A percentile compares a stretch with the other conserved stretches of the same genome.
Conservation (phyloP, 176 grass and related monocot genomes). For the Guadua angustifolia region DNA sequence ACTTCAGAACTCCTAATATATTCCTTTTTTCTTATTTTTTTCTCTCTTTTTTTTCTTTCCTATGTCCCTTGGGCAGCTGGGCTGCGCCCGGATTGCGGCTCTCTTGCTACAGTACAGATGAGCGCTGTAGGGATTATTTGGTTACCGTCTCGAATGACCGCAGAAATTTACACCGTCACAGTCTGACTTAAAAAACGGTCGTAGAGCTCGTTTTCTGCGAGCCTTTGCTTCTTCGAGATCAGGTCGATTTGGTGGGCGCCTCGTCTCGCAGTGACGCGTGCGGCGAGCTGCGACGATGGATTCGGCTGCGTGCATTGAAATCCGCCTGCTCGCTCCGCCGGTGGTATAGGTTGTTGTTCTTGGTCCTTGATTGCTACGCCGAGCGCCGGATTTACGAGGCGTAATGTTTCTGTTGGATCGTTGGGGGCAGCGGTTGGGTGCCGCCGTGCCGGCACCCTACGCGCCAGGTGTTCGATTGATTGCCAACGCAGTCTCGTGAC, state of each 20-base stretch:
- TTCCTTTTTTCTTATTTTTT: too few relatives aligned
- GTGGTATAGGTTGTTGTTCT: neutral
- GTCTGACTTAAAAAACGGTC: too few relatives aligned
- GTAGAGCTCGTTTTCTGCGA: too few relatives aligned
- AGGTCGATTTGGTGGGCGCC: neutral
- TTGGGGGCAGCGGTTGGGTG: neutral
- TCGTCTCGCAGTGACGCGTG: neutral
- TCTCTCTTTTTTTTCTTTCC: too few relatives aligned
- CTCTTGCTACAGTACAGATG: too few relatives aligned
- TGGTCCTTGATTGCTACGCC: neutral
- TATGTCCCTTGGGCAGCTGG: too few relatives aligned
- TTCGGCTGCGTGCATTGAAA: too few relatives aligned
- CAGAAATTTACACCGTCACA: too few relatives aligned
- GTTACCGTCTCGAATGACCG: too few relatives aligned
- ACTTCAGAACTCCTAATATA: too few relatives aligned
- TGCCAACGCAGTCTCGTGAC: neutral
- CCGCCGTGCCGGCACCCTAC: neutral
- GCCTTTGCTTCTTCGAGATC: neutral
- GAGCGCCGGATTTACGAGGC: neutral
- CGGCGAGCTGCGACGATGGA: constrained; percentile 53
- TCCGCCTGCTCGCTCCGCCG: neutral
- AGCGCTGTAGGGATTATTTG: too few relatives aligned
- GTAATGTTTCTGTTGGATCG: constrained; percentile 10
- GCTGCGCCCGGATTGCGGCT: too few relatives aligned
- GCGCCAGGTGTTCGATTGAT: constrained; percentile 34